phyloP scores from a whole-genome alignment of 192 early-diverging fungal species.

The Ramicandelaber brevisporus region DNA sequence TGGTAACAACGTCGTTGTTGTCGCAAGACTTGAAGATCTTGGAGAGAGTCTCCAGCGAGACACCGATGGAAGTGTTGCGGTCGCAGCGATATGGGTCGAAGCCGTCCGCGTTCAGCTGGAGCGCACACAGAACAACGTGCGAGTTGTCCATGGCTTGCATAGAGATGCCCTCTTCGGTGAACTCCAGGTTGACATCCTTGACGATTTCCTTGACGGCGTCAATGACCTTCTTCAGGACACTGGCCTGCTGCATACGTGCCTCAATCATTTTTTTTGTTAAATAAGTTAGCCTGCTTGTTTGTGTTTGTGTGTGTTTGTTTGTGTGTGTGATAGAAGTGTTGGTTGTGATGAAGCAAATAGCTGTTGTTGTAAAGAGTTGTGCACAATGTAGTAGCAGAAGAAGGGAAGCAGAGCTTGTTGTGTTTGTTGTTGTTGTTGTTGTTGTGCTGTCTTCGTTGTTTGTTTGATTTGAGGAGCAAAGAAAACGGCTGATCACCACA shows the following conservation, averaged over 20 bases:
- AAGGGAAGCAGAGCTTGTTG: no score
- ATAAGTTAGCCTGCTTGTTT: no score
- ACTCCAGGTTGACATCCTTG: slow-evolving; percentile 93
- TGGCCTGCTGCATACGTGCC: slow-evolving; percentile 67
- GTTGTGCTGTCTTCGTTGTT: no score
- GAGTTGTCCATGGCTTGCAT: slow-evolving; percentile 99
- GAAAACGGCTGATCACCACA: no score
- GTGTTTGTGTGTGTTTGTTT: no score
- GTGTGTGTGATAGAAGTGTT: no score
- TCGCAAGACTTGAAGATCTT: slow-evolving; percentile 87
- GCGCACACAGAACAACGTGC: slow-evolving; percentile 80
- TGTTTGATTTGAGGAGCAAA: no score
- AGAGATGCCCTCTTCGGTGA: slow-evolving; percentile 76
- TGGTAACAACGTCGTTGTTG: slow-evolving; percentile 74
- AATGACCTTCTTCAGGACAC: slow-evolving; percentile 78
- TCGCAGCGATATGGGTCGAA: slow-evolving; percentile 82
- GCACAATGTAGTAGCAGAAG: no score
- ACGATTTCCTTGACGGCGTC: slow-evolving; percentile 97
- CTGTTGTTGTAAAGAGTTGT: no score
- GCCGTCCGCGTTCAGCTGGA: slow-evolving; percentile 54
- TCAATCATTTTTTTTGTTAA: slow-evolving; percentile 43
- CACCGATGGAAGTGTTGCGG: slow-evolving; percentile 66
- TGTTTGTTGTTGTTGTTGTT: no score
- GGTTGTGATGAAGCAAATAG: no score
- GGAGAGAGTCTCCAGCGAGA: slow-evolving; percentile 58